Percentiles rank a stretch among this genome's conserved stretches.
Conservation (phyloP, 2,329 filamentous ascomycete species). For the Ophiognomonia clavigignenti-juglandacearum region DNA sequence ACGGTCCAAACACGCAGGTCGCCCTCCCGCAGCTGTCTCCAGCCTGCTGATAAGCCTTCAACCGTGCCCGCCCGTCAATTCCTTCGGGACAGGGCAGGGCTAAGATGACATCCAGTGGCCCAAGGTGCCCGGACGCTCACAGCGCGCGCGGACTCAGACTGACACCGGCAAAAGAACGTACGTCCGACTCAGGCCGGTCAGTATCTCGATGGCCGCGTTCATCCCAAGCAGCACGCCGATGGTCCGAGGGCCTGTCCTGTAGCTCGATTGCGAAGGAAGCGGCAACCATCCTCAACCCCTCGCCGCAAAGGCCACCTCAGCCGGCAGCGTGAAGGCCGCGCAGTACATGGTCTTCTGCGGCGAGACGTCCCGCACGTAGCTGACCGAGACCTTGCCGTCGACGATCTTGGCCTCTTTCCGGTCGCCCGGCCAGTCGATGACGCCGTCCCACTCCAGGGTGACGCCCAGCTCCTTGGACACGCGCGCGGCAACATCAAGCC, state of each 20-base stretch:
- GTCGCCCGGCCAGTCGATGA: conserved; percentile 37
- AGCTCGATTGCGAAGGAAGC: no score
- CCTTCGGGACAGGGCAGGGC: neutral
- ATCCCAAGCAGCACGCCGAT: no score
- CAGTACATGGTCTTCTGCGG: conserved; percentile 97
- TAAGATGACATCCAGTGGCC: no score
- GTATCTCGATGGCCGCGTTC: no score
- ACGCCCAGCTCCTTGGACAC: conserved; percentile 58
- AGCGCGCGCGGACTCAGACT: no score
- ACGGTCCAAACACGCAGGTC: neutral
- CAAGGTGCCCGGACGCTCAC: no score
- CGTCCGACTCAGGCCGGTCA: no score
- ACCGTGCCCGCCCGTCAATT: conserved; percentile 2
- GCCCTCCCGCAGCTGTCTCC: neutral
- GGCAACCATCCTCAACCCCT: no score
- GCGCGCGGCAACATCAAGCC: conserved; percentile 60
- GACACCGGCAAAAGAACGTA: no score
- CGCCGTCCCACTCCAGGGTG: conserved; percentile 38
- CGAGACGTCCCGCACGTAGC: conserved; percentile 79
- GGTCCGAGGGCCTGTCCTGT: no score
- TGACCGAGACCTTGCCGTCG: conserved; percentile 49
- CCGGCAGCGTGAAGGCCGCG: conserved; percentile 81
- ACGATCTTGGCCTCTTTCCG: conserved; percentile 35
- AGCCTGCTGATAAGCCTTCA: conserved; percentile 3
- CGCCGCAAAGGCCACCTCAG: conserved; percentile 71